Base-by-base conservation (phyloP, 306 rosid genomes). In the Gastrolobium bilobum region DNA sequence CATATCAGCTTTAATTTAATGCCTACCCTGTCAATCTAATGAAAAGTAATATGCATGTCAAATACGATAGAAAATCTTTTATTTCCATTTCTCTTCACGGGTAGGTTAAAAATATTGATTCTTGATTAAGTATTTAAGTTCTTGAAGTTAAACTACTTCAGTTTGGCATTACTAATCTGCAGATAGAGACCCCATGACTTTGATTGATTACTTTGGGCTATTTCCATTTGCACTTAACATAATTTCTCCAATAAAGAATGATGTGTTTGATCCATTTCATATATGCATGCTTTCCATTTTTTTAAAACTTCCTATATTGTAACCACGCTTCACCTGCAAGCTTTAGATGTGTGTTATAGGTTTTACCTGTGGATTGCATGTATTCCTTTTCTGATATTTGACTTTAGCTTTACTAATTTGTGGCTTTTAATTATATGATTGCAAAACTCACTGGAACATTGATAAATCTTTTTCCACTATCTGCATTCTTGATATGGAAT, bases 311-410 rank as follows among this genome's bases (percentile, higher is more conserved):
- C 30, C 53, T 30, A 58, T 77, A 10, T 58, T 14, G 5, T 58
- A 46, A 20, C 48, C 50, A 78, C 48, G 53, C 52, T 48, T 29
- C 67, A 43, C 10, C 59, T 54, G 29, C 40, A n/a, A 15, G 44
- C 60, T 56, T 67, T 64, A 9, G 5, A 57, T n/a, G 14, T 67
- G 43, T 56, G 69, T 52, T 78, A 38, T 78, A 38, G 13, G 50
- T 34, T 38, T 59, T 70, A 7, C 30, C 9, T 37, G 71, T n/a
- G 54, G 52, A 50, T 51, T 52, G 51, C 9, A 43, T 30, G 37
- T 44, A 20, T 73, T 64, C 37, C 43, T 46, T 57, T 7, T 81
- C 26, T 10, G 43, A 30, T 57, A 6, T 76, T 51, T 66, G 34
- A 47, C 48, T 34, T 60, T 44, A n/a, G 15, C 42, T 39, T 33